Percentiles rank a stretch among this genome's conserved stretches.
Conservation (phyloP, 169 alveolate species). For the Cryptosporidium ubiquitum region DNA sequence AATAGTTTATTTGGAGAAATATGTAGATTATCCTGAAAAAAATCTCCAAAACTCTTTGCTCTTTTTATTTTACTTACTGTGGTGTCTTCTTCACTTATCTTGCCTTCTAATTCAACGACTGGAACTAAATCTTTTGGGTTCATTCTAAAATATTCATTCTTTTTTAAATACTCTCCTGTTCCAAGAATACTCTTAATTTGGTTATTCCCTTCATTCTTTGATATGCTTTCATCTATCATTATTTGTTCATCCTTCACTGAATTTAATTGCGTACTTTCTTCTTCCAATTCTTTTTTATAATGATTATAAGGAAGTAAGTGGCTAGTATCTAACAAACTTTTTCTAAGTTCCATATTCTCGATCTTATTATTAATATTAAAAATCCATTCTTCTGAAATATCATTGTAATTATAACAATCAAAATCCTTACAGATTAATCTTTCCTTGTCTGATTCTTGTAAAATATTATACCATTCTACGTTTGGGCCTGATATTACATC, state of each 20-base stretch:
- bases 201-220: background rate
- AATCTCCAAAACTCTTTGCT: constrained; percentile 52
- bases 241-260: background rate
- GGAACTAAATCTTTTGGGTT: constrained; percentile 1
- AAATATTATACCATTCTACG: background rate
- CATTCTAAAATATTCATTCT: constrained; percentile 7
- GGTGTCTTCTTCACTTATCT: background rate
- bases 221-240: background rate
- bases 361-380: constrained; percentile 53
- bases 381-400: constrained; percentile 41
- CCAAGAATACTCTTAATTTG: constrained; percentile 26
- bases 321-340: constrained; percentile 37
- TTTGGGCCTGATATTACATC: constrained; percentile 60
- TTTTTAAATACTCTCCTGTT: background rate
- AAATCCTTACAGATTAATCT: background rate
- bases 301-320: constrained; percentile 5
- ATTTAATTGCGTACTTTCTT: background rate
- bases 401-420: background rate
- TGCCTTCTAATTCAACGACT: background rate
- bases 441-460: background rate
- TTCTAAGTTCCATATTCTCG: constrained; percentile 45
- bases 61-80: constrained; percentile 14
- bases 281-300: background rate
- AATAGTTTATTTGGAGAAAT: constrained; percentile 24
- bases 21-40: constrained; percentile 43